Percentiles rank a stretch among this genome's conserved stretches.
Evolutionary conservation across 768 basidiomycete species (phyloP).

Genomic region (Chlorophyllum brunneum): DNA sequence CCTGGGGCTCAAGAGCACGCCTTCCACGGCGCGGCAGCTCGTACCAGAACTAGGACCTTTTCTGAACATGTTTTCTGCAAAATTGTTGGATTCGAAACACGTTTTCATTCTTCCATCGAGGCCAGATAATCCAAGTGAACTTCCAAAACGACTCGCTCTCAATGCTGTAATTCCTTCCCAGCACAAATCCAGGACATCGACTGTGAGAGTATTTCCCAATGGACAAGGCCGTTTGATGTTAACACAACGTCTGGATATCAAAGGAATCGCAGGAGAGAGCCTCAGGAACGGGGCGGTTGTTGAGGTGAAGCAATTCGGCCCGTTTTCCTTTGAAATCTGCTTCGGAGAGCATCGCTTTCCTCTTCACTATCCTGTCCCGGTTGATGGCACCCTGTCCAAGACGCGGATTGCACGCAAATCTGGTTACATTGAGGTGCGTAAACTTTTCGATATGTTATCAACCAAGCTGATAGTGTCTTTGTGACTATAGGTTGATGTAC

Average conservation of each 20-base stretch:
- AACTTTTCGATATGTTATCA: no score
- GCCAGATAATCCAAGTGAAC: constrained; percentile 16
- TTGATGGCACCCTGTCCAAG: constrained; percentile 33
- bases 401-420: constrained; percentile 53
- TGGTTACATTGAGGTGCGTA: constrained; percentile 41
- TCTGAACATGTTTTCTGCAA: constrained; percentile 25
- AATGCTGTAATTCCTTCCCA: no score
- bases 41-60: constrained; percentile 22
- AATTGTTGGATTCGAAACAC: constrained; percentile 23
- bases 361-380: constrained; percentile 40
- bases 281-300: constrained; percentile 21
- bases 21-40: constrained; percentile 12
- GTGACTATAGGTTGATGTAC: constrained; percentile 24
- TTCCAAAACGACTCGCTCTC: background rate
- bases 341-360: constrained; percentile 17
- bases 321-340: constrained; percentile 27
- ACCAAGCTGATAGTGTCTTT: no score
- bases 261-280: constrained; percentile 12
- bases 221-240: no score
- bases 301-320: constrained; percentile 23
- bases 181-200: no score
- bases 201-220: no score
- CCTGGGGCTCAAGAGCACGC: constrained; percentile 25
- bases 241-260: no score
- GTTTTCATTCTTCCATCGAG: constrained; percentile 29